Percentiles rank a stretch among this genome's conserved stretches.
These are phyloP conservation scores for Aspergillus indologenus DNA, from an alignment of 495 filamentous ascomycete genomes.

Conservation along the genomic window DNA sequence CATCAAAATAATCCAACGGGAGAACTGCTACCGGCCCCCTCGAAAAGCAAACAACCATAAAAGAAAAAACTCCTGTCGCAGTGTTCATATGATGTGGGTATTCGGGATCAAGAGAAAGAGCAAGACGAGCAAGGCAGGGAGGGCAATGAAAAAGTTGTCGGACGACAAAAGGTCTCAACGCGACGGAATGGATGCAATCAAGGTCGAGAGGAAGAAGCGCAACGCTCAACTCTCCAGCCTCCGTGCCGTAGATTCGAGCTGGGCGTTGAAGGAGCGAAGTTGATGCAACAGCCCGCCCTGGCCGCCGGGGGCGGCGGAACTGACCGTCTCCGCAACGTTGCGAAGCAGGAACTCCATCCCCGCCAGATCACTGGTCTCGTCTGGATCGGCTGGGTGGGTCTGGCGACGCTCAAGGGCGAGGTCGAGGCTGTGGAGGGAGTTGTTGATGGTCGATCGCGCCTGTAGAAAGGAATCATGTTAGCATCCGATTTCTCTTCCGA, in stretches of 20 bases:
- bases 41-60: neutral
- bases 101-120: neutral
- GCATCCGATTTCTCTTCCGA: neutral
- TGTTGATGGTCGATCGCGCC: conserved; percentile 44
- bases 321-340: conserved; percentile 40
- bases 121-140: neutral
- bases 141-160: conserved; percentile 2
- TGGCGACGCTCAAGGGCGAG: conserved; percentile 46
- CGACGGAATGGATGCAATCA: conserved; percentile 2
- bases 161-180: neutral
- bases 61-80: neutral
- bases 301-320: conserved; percentile 35
- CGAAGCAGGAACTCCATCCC: conserved; percentile 46
- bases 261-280: conserved; percentile 44
- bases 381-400: conserved; percentile 19
- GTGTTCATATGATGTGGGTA: neutral
- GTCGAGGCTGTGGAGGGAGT: conserved; percentile 44
- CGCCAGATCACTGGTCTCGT: conserved; percentile 26
- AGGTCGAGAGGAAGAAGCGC: too few species aligned
- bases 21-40: too few species aligned
- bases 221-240: conserved; percentile 27
- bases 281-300: conserved; percentile 42
- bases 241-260: conserved; percentile 38
- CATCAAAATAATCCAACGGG: neutral
- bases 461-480: conserved; percentile 22